A percentile compares a stretch with the other conserved stretches of the same genome.
Evolutionary conservation across 805 yeast genomes (phyloP).

Genomic region (Suhomyces kilbournensis): DNA sequence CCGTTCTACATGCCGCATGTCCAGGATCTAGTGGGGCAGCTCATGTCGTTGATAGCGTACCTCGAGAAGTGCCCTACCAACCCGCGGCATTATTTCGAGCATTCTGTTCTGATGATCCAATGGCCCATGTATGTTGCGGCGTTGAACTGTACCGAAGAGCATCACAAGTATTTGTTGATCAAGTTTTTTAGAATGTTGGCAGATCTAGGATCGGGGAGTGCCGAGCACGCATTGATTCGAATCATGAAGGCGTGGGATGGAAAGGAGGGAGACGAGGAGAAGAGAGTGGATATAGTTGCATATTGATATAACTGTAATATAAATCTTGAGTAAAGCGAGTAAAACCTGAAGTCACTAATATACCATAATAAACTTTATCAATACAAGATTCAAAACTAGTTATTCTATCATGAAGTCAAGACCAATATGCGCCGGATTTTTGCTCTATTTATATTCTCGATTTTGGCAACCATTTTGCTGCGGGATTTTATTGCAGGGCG

Average conservation of each 20-base stretch:
- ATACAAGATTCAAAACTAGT: too few relatives aligned
- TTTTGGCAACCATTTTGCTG: neutral
- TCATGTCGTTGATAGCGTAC: slow-evolving; percentile 22
- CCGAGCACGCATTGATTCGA: slow-evolving; percentile 34
- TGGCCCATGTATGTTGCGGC: slow-evolving; percentile 57
- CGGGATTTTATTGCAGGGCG: neutral
- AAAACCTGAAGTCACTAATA: too few relatives aligned
- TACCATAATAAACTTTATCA: too few relatives aligned
- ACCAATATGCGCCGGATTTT: too few relatives aligned
- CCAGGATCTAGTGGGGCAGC: slow-evolving; percentile 27
- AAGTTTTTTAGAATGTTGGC: slow-evolving; percentile 40
- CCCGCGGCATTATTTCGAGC: slow-evolving; percentile 18
- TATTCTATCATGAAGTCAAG: too few relatives aligned
- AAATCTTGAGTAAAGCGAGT: too few relatives aligned
- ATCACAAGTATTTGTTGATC: slow-evolving; percentile 34
- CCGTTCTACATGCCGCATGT: slow-evolving; percentile 33
- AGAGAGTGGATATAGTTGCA: slow-evolving; percentile 30
- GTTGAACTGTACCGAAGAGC: slow-evolving; percentile 33
- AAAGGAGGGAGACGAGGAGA: slow-evolving; percentile 19
- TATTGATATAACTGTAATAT: slow-evolving; percentile 19
- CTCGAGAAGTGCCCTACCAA: slow-evolving; percentile 17
- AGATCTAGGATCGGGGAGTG: slow-evolving; percentile 51
- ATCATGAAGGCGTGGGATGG: slow-evolving; percentile 29
- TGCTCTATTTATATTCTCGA: neutral
- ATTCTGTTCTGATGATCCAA: slow-evolving; percentile 48